A percentile compares a stretch with the other conserved stretches of the same genome.
These are phyloP conservation scores for Corylus heterophylla DNA, from an alignment of 306 rosid species.

Conservation along the genomic window DNA sequence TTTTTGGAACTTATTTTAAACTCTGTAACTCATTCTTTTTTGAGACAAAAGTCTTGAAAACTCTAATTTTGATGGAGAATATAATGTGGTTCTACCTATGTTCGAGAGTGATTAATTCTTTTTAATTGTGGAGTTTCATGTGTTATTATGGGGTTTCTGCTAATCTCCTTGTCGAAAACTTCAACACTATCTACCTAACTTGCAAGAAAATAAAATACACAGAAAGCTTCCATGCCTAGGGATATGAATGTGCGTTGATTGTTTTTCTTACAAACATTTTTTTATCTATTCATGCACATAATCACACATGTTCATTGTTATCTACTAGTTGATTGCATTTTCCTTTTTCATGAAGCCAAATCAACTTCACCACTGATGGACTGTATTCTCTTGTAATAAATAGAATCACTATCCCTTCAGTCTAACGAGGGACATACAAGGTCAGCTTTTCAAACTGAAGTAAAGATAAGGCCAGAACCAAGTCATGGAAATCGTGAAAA, in stretches of 20 bases:
- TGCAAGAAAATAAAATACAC: not conserved
- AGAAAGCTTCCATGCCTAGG: not conserved
- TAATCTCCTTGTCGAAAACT: not conserved
- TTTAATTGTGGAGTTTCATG: too few species aligned
- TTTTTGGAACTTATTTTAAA: not conserved
- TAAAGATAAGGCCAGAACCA: slow-evolving; percentile 30
- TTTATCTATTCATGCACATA: not conserved
- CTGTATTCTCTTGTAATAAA: slow-evolving; percentile 1
- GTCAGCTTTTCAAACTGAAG: slow-evolving; percentile 31
- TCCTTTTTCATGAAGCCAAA: not conserved
- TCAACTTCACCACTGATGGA: slow-evolving; percentile 8
- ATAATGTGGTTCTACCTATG: not conserved
- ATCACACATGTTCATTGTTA: not conserved
- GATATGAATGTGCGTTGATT: not conserved
- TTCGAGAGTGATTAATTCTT: not conserved
- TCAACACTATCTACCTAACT: not conserved
- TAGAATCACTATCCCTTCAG: slow-evolving; percentile 33
- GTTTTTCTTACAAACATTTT: not conserved
- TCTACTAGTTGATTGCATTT: slow-evolving; percentile 24
- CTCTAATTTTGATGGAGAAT: not conserved
- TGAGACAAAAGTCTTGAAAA: not conserved
- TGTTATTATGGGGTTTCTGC: not conserved
- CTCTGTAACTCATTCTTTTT: not conserved
- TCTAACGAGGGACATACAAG: slow-evolving; percentile 28
- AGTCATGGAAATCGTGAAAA: slow-evolving; percentile 25